Percentiles rank a stretch among this genome's conserved stretches.
Conservation (phyloP, 441 rosid species). For the Adansonia madagascariensis region DNA sequence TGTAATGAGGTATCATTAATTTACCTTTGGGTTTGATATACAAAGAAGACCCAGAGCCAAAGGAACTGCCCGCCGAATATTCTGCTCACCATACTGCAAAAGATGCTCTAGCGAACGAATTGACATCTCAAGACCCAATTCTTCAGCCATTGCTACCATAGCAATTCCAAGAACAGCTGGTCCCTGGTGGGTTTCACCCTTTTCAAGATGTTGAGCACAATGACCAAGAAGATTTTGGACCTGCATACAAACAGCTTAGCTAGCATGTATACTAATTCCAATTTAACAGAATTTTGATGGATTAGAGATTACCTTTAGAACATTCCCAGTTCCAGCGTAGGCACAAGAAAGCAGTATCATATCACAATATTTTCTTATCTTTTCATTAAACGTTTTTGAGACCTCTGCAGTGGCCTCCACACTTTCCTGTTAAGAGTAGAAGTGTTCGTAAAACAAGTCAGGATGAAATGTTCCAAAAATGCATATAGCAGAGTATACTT, state of each 20-base stretch:
- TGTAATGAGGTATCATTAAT: conserved; percentile 4
- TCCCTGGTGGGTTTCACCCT: conserved; percentile 88
- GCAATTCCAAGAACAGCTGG: conserved; percentile 96
- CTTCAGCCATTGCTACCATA: conserved; percentile 99
- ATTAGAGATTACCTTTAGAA: conserved; percentile 68
- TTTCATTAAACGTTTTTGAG: conserved; percentile 90
- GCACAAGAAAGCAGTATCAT: conserved; percentile 95
- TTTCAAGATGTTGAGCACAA: conserved; percentile 88
- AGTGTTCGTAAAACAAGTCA: conserved; percentile 28
- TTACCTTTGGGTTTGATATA: conserved; percentile 95
- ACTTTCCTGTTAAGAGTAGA: conserved; percentile 56
- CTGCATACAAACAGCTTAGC: conserved; percentile 39
- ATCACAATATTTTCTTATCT: conserved; percentile 85
- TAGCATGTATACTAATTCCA: not conserved
- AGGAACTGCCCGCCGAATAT: conserved; percentile 89
- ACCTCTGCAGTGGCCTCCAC: conserved; percentile 96
- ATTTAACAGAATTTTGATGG: conserved; percentile 20
- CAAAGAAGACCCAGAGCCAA: conserved; percentile 97
- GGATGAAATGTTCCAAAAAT: not conserved
- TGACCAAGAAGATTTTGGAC: conserved; percentile 90
- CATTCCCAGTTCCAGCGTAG: conserved; percentile 97
- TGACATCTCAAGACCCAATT: conserved; percentile 94
- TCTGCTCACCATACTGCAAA: conserved; percentile 91
- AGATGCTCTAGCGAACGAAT: conserved; percentile 93
- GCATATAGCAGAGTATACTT: not conserved